A percentile compares a stretch with the other conserved stretches of the same genome.
Evolutionary conservation across 148 eudicot species (phyloP).

Genomic region (Rhododendron molle): DNA sequence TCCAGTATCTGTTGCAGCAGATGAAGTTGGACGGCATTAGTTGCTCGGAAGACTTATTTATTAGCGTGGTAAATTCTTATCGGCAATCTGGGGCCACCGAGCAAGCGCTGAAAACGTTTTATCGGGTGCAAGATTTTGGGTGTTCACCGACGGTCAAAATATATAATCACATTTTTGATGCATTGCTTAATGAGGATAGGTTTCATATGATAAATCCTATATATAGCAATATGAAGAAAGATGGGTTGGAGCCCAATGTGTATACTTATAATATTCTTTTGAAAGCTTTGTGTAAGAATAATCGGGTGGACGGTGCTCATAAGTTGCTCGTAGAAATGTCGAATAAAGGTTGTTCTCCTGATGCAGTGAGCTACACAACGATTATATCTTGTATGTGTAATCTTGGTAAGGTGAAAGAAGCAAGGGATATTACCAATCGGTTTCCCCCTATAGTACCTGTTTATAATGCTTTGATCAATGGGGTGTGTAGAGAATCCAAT

Average conservation of each 20-base stretch:
- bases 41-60: slow-evolving; percentile 67
- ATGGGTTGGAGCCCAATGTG: slow-evolving; percentile 76
- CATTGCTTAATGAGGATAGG: slow-evolving; percentile 66
- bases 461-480: slow-evolving; percentile 75
- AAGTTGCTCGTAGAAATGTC: slow-evolving; percentile 80
- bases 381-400: slow-evolving; percentile 63
- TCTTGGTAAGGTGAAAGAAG: slow-evolving; percentile 62
- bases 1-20: slow-evolving; percentile 75
- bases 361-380: slow-evolving; percentile 78
- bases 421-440: slow-evolving; percentile 47
- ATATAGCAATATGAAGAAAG: slow-evolving; percentile 74
- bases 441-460: slow-evolving; percentile 51
- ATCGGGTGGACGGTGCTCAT: slow-evolving; percentile 57
- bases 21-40: slow-evolving; percentile 67
- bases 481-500: slow-evolving; percentile 46
- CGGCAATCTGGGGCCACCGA: slow-evolving; percentile 50
- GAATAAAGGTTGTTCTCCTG: slow-evolving; percentile 72
- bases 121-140: slow-evolving; percentile 69
- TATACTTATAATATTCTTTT: slow-evolving; percentile 79
- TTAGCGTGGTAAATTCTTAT: slow-evolving; percentile 56
- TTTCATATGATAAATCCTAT: slow-evolving; percentile 66
- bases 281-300: slow-evolving; percentile 83
- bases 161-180: slow-evolving; percentile 76
- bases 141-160: slow-evolving; percentile 68
- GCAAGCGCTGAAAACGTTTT: slow-evolving; percentile 69